Evolutionary conservation across 2,329 filamentous ascomycete species (phyloP), one percentile per base, ranked within the genome.

Genomic region (Colletotrichum tofieldiae): DNA sequence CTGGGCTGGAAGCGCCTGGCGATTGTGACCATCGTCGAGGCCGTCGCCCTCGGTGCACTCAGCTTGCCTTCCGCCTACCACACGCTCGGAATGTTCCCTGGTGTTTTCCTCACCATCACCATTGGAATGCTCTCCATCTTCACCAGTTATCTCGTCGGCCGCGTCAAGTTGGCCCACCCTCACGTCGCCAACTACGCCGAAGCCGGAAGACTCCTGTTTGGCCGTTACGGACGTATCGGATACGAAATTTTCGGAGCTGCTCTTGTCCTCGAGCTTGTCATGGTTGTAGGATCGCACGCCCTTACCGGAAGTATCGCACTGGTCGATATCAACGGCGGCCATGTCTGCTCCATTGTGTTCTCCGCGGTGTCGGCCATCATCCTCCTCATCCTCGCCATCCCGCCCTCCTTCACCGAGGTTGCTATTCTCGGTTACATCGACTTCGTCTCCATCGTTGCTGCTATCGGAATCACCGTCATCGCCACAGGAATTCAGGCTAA

Each of bases 201-300:
- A 76, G 92, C 90, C 20, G 92, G 91, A 3, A 83, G 87, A 47
- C 83, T 93, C 55, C 82, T 94, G 59, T 84, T 86, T 70, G 93
- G 66, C 37, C 70, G 70, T 39, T 72, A 58, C 47, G 70, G 93
- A 7, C 83, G 81, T 18, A 82, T 89, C 49, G 91, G 90, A 2
- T 88, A 90, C 72, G 90, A 92, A 78, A 74, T 94, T 35, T 83
- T 93, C 59, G 91, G 90, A 35, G 80, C 84, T 72, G 90, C 88
- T 73, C 91, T 92, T 75, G 82, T 88, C 12, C 81, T 93, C 18
- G 90, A 93, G 79, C 84, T 94, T 43, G 82, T 92, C 71, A 93
- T 94, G 82, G 87, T 93, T 75, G 91, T 92, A 81, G 91, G 89
- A 37, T 92, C 91, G n/a, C 93, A 94, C 80, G 85, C 93, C 56